These are phyloP conservation scores for Sordariomycetes sp. DNA, from an alignment of 2,329 filamentous ascomycete genomes.

Conservation along the genomic window DNA sequence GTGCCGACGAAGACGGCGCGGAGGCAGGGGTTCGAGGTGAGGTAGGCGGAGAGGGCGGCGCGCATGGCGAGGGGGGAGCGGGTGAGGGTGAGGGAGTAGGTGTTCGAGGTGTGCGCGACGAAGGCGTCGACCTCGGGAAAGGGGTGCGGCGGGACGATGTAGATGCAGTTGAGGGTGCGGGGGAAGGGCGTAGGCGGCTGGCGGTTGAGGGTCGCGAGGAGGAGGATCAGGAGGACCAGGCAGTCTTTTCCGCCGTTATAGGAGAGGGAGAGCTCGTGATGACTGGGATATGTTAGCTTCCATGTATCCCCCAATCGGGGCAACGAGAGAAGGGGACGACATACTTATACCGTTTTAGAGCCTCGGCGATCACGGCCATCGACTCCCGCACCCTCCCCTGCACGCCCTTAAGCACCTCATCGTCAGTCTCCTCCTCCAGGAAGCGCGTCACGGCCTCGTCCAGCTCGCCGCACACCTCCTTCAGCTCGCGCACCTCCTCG, in stretches of 20 bases:
- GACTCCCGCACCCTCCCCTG: conserved; percentile 67
- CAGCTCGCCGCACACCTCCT: conserved; percentile 38
- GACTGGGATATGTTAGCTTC: conserved; percentile 31
- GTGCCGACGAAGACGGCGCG: conserved; percentile 86
- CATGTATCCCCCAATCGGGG: neutral
- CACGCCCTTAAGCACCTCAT: conserved; percentile 47
- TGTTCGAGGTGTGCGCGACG: conserved; percentile 51
- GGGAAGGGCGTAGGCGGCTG: conserved; percentile 24
- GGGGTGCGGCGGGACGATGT: conserved; percentile 76
- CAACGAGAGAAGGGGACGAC: conserved; percentile 15
- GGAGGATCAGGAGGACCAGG: conserved; percentile 79
- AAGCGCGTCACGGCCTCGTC: conserved; percentile 54
- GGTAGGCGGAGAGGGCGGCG: conserved; percentile 67
- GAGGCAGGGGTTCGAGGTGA: conserved; percentile 52
- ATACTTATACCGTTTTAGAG: conserved; percentile 65
- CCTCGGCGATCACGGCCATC: conserved; percentile 63
- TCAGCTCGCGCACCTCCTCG: conserved; percentile 13
- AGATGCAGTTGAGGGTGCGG: conserved; percentile 61
- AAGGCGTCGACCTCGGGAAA: conserved; percentile 83
- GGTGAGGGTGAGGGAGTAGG: conserved; percentile 66
- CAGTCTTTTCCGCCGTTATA: conserved; percentile 99
- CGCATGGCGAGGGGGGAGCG: conserved; percentile 74
- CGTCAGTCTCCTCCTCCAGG: conserved; percentile 46
- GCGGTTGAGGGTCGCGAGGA: conserved; percentile 54
- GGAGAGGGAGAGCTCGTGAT: conserved; percentile 73